A percentile compares a stretch with the other conserved stretches of the same genome.
Evolutionary conservation across 2,329 filamentous ascomycete genomes (phyloP).

Genomic region (Harringtonia aguacate): DNA sequence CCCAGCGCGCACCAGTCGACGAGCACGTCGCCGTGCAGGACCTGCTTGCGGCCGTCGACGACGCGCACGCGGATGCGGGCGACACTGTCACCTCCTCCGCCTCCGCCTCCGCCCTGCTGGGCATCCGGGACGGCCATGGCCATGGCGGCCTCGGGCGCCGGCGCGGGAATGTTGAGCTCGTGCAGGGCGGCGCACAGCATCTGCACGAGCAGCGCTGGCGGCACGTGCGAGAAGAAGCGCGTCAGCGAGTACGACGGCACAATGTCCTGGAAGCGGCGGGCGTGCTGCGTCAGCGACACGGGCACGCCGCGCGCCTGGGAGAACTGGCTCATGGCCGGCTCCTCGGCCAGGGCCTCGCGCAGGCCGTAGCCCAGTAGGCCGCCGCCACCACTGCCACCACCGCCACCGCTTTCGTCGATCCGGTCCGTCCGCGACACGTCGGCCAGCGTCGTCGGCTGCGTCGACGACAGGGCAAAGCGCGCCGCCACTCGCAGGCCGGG

Average conservation of each 20-base stretch:
- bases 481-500: conserved; percentile 48
- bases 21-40: conserved; percentile 63
- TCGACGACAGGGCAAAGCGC: conserved; percentile 32
- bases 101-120: conserved; percentile 35
- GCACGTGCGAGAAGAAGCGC: conserved; percentile 80
- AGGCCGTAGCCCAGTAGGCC: conserved; percentile 5
- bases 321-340: conserved; percentile 82
- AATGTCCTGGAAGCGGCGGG: conserved; percentile 81
- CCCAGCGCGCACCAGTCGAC: conserved; percentile 52
- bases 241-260: conserved; percentile 79
- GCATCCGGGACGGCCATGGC: conserved; percentile 8
- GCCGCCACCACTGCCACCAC: conserved; percentile 16
- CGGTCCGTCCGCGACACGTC: conserved; percentile 25
- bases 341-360: conserved; percentile 63
- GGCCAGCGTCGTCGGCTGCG: conserved; percentile 32
- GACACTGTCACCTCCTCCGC: conserved; percentile 46
- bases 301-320: conserved; percentile 68
- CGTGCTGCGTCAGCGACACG: conserved; percentile 77
- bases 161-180: conserved; percentile 65
- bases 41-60: conserved; percentile 60
- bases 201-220: conserved; percentile 64
- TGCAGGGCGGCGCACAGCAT: conserved; percentile 74
- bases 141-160: conserved; percentile 34
- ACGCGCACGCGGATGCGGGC: conserved; percentile 64
- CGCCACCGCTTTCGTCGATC: conserved; percentile 16